phyloP scores from a whole-genome alignment of 2,329 filamentous ascomycete species.

The Aspergillus clavatus region DNA sequence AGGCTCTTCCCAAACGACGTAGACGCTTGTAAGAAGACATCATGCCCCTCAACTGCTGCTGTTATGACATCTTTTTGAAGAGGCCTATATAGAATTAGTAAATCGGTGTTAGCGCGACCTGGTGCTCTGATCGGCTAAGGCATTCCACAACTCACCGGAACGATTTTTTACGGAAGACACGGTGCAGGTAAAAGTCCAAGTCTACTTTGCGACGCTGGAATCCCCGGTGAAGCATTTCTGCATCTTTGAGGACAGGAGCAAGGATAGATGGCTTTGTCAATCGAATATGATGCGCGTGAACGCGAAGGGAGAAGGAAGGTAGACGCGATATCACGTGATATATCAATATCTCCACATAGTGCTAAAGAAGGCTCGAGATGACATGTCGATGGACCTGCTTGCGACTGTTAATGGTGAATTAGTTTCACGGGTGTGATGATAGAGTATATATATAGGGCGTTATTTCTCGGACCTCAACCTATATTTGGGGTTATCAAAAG shows the following conservation, averaged over 20 bases:
- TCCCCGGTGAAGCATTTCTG: conserved; percentile 24
- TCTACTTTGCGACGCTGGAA: conserved; percentile 44
- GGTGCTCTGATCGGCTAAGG: background rate
- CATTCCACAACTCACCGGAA: conserved; percentile 55
- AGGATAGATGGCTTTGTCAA: background rate
- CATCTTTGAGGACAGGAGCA: conserved; percentile 15
- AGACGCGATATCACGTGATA: conserved; percentile 28
- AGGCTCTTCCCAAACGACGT: conserved; percentile 80
- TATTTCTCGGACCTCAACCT: too few species aligned
- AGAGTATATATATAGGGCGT: too few species aligned
- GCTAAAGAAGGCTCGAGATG: background rate
- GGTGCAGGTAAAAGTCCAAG: conserved; percentile 68
- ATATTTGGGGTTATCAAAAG: too few species aligned
- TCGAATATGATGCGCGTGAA: conserved; percentile 4
- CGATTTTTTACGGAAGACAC: conserved; percentile 67
- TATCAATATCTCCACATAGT: conserved; percentile 1
- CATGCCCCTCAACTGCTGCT: conserved; percentile 72
- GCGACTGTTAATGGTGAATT: too few species aligned
- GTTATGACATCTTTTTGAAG: conserved; percentile 82
- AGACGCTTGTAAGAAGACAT: conserved; percentile 85
- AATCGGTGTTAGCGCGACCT: conserved; percentile 2
- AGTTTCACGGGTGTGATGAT: too few species aligned
- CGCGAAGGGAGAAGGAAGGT: conserved; percentile 7
- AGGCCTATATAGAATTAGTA: conserved; percentile 51
- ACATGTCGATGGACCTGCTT: background rate